Base-by-base conservation (phyloP, 1,284 basidiomycete species). In the Neonothopanus nambi region DNA sequence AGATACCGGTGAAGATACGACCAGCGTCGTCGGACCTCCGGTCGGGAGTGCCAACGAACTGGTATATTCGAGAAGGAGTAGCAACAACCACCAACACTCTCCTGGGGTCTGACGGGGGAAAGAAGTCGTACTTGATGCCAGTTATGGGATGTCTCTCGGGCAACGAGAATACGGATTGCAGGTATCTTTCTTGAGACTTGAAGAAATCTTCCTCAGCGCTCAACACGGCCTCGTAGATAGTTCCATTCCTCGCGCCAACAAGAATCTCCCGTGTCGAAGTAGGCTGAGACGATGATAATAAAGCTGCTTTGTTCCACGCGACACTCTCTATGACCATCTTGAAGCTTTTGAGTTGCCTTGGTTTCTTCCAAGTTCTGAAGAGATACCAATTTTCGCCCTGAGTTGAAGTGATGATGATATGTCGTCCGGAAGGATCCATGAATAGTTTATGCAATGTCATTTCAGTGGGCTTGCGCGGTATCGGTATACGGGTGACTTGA, bases 331-430 rank as follows among this genome's bases (percentile, higher is more conserved):
- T 87, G 61, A 92, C 78, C 75, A 95, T 90, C 66, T 93, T 89
- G 67, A 95, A 87, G 17, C 84, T 81, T 63, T 93, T 87, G 43
- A 97, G 72, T 35, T 80, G 85, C 48, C 84, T 81, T 0, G 91
- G 87, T 63, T 92, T 91, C 71, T 89, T 89, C 83, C 87, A 88
- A 18, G 81, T 81, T 57, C 84, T 81, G 69, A 80, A 94, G 3
- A 94, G 77, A 69, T 99, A 98, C 85, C 92, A 98, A 58, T 94
- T 95, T 67, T 99, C 95, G 44, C 94, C 95, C 62, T 92, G 86
- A 13, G 77, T 76, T 24, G 93, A 95, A 0, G 92, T 91, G 51
- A 97, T 78, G 44, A 99, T 71, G 42, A 96, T 81, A 70, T 99
- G 97, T 24, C 89, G 79, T 2, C 94, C 95, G 0, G 92, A 91